phyloP scores from a whole-genome alignment of 176 grass and related monocot species.

The Poa pratensis region DNA sequence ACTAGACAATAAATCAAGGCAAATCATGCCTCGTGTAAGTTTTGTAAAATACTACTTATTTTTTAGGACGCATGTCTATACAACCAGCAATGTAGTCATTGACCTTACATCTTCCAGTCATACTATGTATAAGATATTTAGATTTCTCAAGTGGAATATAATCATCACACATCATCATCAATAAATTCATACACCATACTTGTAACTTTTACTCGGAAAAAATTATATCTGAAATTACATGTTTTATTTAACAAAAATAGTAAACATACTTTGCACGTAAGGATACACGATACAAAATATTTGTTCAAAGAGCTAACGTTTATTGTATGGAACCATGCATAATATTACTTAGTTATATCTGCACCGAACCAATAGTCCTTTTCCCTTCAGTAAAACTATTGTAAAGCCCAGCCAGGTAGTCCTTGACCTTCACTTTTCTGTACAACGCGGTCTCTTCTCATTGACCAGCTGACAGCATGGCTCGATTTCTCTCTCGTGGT shows the following conservation, averaged over 20 bases:
- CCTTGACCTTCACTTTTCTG: conserved; percentile 50
- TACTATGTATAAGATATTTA: background rate
- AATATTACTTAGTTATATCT: conserved; percentile 30
- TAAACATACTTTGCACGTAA: background rate
- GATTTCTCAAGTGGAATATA: background rate
- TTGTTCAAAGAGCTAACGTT: background rate
- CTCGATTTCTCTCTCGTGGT: conserved; percentile 44
- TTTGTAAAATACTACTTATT: no score
- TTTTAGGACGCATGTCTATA: no score
- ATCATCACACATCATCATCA: background rate
- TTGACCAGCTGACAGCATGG: conserved; percentile 38
- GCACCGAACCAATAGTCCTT: conserved; percentile 41
- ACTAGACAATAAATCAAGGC: no score
- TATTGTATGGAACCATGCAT: background rate
- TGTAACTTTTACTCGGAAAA: background rate
- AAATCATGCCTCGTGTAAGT: no score
- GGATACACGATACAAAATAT: background rate
- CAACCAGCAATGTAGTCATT: no score
- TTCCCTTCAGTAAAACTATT: conserved; percentile 37
- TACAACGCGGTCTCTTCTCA: conserved; percentile 44
- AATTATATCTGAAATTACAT: background rate
- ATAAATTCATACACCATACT: background rate
- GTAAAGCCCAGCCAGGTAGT: conserved; percentile 39
- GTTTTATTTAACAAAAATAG: background rate
- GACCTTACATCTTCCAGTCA: background rate